Conservation (phyloP, 2,329 filamentous ascomycete species). For the Neofusicoccum laricinum region DNA sequence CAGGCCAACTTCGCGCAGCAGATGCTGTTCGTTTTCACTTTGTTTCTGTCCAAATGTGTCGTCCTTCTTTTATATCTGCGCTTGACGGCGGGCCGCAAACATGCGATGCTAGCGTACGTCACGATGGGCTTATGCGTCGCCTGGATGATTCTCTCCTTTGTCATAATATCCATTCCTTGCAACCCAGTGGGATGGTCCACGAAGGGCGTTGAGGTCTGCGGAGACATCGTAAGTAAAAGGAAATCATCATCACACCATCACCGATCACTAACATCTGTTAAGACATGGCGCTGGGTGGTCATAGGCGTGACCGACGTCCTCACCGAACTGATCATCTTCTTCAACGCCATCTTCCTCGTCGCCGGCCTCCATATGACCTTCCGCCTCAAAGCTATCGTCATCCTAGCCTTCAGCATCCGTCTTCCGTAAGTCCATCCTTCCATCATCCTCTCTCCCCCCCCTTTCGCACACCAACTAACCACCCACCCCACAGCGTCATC, state of each 20-base stretch:
- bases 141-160: slow-evolving; percentile 26
- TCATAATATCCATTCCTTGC: slow-evolving; percentile 28
- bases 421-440: slow-evolving; percentile 21
- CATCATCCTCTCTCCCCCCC: background rate
- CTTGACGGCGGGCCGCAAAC: slow-evolving; percentile 24
- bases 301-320: slow-evolving; percentile 28
- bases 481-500: slow-evolving; percentile 20
- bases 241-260: background rate
- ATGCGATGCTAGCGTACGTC: slow-evolving; percentile 23
- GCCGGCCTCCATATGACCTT: slow-evolving; percentile 29
- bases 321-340: slow-evolving; percentile 28
- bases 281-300: slow-evolving; percentile 31
- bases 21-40: slow-evolving; percentile 29
- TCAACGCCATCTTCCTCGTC: slow-evolving; percentile 10
- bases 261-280: background rate
- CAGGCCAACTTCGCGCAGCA: slow-evolving; percentile 31
- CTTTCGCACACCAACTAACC: background rate
- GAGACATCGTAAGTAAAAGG: slow-evolving; percentile 22
- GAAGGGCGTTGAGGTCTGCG: slow-evolving; percentile 13
- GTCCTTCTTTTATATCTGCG: slow-evolving; percentile 30
- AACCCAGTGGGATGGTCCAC: slow-evolving; percentile 24
- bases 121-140: slow-evolving; percentile 22
- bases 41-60: slow-evolving; percentile 29
- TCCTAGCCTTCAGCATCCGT: slow-evolving; percentile 30
- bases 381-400: slow-evolving; percentile 26